Percentiles rank a stretch among this genome's conserved stretches.
Conservation (phyloP, 345 rosid species). For the Pugionium cornutum region DNA sequence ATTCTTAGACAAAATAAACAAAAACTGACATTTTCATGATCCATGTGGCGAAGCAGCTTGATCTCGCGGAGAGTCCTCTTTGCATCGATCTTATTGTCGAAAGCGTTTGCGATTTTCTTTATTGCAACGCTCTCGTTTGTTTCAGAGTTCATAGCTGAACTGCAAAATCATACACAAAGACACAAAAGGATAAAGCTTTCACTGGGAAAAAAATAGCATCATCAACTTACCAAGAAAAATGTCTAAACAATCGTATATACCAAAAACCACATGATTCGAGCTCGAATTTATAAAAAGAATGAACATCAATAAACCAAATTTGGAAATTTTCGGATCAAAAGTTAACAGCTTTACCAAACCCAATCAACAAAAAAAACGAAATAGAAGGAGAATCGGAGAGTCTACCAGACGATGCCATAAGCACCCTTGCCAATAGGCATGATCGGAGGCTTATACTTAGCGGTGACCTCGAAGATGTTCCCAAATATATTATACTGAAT, state of each 20-base stretch:
- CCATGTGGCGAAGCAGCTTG: conserved; percentile 99
- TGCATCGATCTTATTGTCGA: conserved; percentile 94
- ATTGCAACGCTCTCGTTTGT: conserved; percentile 85
- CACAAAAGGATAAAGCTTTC: conserved; percentile 18
- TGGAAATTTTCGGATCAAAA: conserved; percentile 12
- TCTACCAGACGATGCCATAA: conserved; percentile 96
- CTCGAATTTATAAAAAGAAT: not conserved
- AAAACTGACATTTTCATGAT: conserved; percentile 88
- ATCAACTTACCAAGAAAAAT: no score
- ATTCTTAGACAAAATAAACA: not conserved
- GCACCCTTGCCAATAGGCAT: conserved; percentile 99
- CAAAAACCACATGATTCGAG: not conserved
- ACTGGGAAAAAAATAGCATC: no score
- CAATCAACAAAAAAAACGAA: conserved; percentile 22
- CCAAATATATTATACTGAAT: conserved; percentile 97
- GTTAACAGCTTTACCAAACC: conserved; percentile 30
- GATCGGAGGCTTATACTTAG: conserved; percentile 96
- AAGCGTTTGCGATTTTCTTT: conserved; percentile 98
- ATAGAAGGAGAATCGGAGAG: not conserved
- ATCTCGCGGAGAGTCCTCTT: conserved; percentile 99
- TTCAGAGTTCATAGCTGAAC: conserved; percentile 93
- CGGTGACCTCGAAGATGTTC: conserved; percentile 94
- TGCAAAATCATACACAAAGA: conserved; percentile 27
- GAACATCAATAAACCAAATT: conserved; percentile 6
- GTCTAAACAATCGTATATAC: not conserved